phyloP scores from a whole-genome alignment of 2,329 filamentous ascomycete species.

The Alternaria sp. region DNA sequence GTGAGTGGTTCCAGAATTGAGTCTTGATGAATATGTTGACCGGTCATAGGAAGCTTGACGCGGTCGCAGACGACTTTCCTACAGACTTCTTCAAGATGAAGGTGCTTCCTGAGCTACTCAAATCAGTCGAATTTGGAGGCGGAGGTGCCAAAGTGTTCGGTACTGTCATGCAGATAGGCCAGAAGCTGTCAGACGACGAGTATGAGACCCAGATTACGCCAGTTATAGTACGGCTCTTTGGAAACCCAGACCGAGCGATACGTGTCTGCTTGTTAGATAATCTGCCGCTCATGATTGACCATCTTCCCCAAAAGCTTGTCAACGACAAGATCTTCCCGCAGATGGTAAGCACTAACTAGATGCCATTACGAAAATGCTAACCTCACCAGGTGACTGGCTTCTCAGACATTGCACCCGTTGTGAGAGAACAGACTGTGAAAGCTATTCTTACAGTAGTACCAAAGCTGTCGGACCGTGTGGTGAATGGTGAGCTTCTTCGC shows the following conservation, averaged over 20 bases:
- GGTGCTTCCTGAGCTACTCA: conserved; percentile 91
- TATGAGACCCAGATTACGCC: conserved; percentile 86
- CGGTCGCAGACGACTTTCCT: conserved; percentile 90
- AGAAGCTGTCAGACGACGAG: conserved; percentile 87
- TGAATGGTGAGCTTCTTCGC: conserved; percentile 91
- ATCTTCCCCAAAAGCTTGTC: conserved; percentile 84
- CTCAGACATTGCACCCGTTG: conserved; percentile 86
- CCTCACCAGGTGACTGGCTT: conserved; percentile 81
- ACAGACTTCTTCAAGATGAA: conserved; percentile 99
- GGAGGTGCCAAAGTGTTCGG: conserved; percentile 90
- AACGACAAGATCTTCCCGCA: conserved; percentile 98
- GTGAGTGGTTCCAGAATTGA: conserved; percentile 48
- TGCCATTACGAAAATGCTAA: conserved; percentile 34
- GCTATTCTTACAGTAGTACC: conserved; percentile 85
- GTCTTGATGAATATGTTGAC: conserved; percentile 20
- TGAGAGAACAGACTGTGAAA: conserved; percentile 95
- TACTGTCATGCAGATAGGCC: conserved; percentile 88
- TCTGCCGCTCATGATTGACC: conserved; percentile 88
- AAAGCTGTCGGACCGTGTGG: conserved; percentile 89
- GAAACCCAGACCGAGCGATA: conserved; percentile 89
- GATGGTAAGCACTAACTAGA: conserved; percentile 64
- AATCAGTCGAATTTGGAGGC: conserved; percentile 97
- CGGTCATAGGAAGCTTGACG: conserved; percentile 72
- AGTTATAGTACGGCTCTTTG: conserved; percentile 85
- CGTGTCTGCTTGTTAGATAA: conserved; percentile 91